phyloP scores from a whole-genome alignment of 2,329 filamentous ascomycete genomes.

The Lasiodiplodia gonubiensis region DNA sequence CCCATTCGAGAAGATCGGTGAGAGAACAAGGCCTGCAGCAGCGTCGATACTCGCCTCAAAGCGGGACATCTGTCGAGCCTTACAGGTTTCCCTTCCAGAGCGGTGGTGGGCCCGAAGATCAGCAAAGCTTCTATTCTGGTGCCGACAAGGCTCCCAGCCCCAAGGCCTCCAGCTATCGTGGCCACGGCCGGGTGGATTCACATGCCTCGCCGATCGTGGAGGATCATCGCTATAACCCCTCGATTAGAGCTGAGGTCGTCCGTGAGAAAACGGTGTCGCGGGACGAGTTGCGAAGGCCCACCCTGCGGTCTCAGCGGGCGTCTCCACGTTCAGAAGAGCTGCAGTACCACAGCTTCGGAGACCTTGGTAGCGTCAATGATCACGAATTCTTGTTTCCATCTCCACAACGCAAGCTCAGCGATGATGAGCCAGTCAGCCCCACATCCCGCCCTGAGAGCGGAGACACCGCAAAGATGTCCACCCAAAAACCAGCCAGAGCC shows the following conservation, averaged over 20 bases:
- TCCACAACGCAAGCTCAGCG: neutral
- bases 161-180: slow-evolving; percentile 6
- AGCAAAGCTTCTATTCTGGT: slow-evolving; percentile 8
- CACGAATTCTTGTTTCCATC: neutral
- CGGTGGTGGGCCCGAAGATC: slow-evolving; percentile 2
- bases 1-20: no score
- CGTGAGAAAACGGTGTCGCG: neutral
- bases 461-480: neutral
- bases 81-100: slow-evolving; percentile 18
- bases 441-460: neutral
- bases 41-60: neutral
- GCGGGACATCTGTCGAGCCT: neutral
- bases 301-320: neutral
- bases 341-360: neutral
- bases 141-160: slow-evolving; percentile 1
- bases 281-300: neutral
- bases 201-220: neutral
- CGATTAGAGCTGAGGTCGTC: slow-evolving; percentile 14
- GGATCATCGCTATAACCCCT: neutral
- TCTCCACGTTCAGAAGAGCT: neutral
- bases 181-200: neutral
- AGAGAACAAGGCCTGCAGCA: neutral
- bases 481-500: neutral
- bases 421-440: slow-evolving; percentile 6
- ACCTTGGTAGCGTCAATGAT: neutral